These are phyloP conservation scores for Chlamydomonas schloesseri DNA, from an alignment of 139 green algal genomes.

Conservation along the genomic window DNA sequence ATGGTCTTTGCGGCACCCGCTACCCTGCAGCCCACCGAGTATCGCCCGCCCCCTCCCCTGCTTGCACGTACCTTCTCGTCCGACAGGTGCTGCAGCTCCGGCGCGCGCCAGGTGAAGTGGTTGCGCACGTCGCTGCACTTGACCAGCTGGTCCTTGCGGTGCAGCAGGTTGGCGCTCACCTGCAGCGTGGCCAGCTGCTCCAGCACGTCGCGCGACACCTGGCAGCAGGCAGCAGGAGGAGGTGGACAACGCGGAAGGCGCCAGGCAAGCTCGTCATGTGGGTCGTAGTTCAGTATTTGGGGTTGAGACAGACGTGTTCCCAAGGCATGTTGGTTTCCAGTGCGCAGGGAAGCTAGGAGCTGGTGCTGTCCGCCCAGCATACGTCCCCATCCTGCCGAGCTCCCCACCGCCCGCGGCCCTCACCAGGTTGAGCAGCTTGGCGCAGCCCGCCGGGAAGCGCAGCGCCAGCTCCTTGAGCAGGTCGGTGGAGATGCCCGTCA, in stretches of 20 bases:
- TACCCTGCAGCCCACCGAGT: neutral
- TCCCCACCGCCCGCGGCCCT: too few species aligned
- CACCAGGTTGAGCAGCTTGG: constrained; percentile 45
- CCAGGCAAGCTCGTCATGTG: too few species aligned
- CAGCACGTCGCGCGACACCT: constrained; percentile 26
- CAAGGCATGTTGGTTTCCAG: too few species aligned
- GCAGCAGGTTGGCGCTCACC: constrained; percentile 83
- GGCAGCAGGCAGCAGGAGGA: neutral
- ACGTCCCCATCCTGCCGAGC: too few species aligned
- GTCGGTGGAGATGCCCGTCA: constrained; percentile 39
- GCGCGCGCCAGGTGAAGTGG: constrained; percentile 41
- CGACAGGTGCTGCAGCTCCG: constrained; percentile 37
- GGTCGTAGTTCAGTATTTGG: too few species aligned
- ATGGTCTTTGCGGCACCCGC: too few species aligned
- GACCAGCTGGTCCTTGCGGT: constrained; percentile 70
- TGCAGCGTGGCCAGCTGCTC: constrained; percentile 45
- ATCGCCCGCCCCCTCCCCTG: too few species aligned
- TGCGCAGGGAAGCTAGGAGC: too few species aligned
- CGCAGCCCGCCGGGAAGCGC: constrained; percentile 22
- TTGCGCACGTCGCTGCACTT: constrained; percentile 39
- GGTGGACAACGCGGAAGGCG: neutral
- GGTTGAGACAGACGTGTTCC: too few species aligned
- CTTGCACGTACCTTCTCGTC: constrained; percentile 22
- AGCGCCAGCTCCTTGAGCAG: constrained; percentile 41
- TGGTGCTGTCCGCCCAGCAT: too few species aligned